These are phyloP conservation scores for Mrakia hoshinonis DNA, from an alignment of 768 basidiomycete genomes.

Conservation along the genomic window DNA sequence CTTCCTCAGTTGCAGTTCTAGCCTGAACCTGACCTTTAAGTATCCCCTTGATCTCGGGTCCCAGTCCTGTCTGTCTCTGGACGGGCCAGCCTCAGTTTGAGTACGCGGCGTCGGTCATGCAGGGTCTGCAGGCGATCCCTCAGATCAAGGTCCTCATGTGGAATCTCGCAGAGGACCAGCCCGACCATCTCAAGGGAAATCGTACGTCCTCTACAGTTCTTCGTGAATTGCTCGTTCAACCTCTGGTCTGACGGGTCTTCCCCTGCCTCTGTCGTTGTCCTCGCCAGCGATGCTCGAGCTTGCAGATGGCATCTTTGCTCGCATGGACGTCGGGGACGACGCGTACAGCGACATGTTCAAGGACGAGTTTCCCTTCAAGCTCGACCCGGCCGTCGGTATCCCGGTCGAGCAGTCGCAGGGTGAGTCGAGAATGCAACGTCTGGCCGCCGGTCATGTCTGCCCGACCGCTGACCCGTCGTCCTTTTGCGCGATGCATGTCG, in stretches of 20 bases:
- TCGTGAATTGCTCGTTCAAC: not conserved
- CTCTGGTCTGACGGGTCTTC: not conserved
- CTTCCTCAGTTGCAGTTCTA: too few relatives aligned
- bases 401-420: not conserved
- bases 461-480: not conserved
- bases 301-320: not conserved
- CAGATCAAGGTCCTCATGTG: not conserved
- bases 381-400: not conserved
- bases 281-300: not conserved
- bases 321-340: not conserved
- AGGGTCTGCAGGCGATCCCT: constrained; percentile 8
- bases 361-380: not conserved
- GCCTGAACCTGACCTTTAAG: too few relatives aligned
- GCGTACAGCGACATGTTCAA: not conserved
- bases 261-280: not conserved
- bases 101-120: not conserved
- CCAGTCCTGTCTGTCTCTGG: constrained; percentile 1
- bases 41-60: too few relatives aligned
- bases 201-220: not conserved
- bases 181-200: not conserved
- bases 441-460: too few relatives aligned
- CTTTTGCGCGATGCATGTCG: not conserved
- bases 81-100: not conserved
- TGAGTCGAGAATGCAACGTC: not conserved
- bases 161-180: too few relatives aligned